Evolutionary conservation across 2,329 filamentous ascomycete species (phyloP).

Genomic region (Stemphylium vesicarium): DNA sequence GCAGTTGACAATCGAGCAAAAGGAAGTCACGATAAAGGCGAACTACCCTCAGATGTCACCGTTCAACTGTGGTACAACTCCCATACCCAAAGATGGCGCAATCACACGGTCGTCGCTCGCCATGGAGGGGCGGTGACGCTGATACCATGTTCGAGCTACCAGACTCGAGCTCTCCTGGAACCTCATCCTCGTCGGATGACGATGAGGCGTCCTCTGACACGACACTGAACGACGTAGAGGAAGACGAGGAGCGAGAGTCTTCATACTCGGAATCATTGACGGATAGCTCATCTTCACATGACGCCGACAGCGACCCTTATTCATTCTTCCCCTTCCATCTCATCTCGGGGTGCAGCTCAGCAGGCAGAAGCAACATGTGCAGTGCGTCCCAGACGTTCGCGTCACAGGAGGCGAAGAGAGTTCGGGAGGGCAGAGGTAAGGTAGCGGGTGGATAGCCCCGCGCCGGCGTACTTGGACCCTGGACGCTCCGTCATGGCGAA

Average conservation of each 20-base stretch:
- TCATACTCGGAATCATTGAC: constrained; percentile 3
- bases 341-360: constrained; percentile 37
- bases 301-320: not conserved
- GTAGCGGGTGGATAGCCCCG: constrained; percentile 11
- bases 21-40: constrained; percentile 5
- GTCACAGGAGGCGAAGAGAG: constrained; percentile 26
- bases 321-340: constrained; percentile 33
- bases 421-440: constrained; percentile 23
- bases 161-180: constrained; percentile 12
- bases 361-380: constrained; percentile 37
- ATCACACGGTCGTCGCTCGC: constrained; percentile 26
- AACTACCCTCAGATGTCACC: not conserved
- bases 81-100: constrained; percentile 13
- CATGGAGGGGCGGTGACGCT: constrained; percentile 29
- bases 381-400: constrained; percentile 37
- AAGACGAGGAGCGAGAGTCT: constrained; percentile 5
- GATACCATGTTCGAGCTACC: constrained; percentile 26
- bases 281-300: not conserved
- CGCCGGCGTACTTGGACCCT: constrained; percentile 22
- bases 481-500: constrained; percentile 32
- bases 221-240: constrained; percentile 15
- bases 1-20: constrained; percentile 6
- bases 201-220: constrained; percentile 25
- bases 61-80: not conserved
- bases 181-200: constrained; percentile 15